Percentiles rank a stretch among this genome's conserved stretches.
These are phyloP conservation scores for Eimeria tenella DNA, from an alignment of 169 alveolate genomes.

Conservation along the genomic window DNA sequence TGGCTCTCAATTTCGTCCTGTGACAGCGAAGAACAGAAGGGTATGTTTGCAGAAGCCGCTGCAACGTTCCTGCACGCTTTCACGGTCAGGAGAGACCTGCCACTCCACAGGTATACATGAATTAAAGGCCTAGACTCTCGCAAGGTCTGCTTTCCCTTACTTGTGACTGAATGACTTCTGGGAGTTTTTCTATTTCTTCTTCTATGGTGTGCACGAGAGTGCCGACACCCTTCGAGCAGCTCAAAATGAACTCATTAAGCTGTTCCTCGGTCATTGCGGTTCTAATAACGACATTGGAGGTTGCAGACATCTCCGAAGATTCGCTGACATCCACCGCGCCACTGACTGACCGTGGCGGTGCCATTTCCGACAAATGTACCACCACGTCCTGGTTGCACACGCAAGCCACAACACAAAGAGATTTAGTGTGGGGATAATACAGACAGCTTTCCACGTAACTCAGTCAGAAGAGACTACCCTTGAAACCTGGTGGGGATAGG, in stretches of 20 bases:
- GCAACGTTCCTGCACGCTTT: too few relatives aligned
- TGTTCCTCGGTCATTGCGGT: conserved; percentile 49
- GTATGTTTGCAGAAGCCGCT: not conserved
- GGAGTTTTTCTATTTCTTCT: conserved; percentile 66
- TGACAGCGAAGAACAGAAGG: not conserved
- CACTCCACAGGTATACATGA: too few relatives aligned
- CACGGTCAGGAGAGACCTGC: too few relatives aligned
- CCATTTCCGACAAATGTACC: conserved; percentile 57
- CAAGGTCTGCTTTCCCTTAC: not conserved
- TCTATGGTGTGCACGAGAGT: conserved; percentile 64
- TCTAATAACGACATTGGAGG: conserved; percentile 5
- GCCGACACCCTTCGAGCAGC: conserved; percentile 62
- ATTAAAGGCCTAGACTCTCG: too few relatives aligned
- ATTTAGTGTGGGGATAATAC: not conserved
- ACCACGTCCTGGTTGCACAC: conserved; percentile 37
- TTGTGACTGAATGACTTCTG: conserved; percentile 54
- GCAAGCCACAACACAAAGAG: not conserved
- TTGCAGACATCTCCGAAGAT: not conserved
- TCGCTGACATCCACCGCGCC: conserved; percentile 48
- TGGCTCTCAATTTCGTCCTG: conserved; percentile 67
- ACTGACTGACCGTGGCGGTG: conserved; percentile 64
- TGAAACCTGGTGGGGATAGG: not conserved
- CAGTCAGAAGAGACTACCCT: not conserved
- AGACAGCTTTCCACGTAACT: not conserved
- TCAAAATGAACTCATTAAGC: conserved; percentile 52